phyloP scores from a whole-genome alignment of 2,329 filamentous ascomycete species.

The Colletotrichum spaethianum region DNA sequence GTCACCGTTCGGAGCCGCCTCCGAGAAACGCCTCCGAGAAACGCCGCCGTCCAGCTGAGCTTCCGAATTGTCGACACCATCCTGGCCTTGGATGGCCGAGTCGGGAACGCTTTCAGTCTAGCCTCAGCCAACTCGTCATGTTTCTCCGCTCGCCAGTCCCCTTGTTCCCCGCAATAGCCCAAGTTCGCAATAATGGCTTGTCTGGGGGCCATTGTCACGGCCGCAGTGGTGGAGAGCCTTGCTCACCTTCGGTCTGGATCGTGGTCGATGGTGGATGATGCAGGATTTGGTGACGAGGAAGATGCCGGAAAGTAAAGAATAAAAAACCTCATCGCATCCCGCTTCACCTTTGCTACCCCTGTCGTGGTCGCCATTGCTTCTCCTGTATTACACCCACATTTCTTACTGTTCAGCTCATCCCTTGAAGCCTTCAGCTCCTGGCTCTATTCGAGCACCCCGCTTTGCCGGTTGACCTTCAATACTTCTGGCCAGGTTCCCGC shows the following conservation, averaged over 20 bases:
- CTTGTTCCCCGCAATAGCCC: conserved; percentile 10
- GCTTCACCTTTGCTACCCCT: not conserved
- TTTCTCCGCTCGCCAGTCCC: conserved; percentile 4
- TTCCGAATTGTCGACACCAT: conserved; percentile 3
- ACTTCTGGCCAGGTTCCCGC: not conserved
- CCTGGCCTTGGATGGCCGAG: not conserved
- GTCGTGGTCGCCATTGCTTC: not conserved
- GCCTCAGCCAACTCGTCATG: conserved; percentile 33
- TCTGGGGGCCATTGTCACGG: conserved; percentile 1
- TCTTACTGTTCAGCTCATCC: not conserved
- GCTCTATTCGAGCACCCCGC: not conserved
- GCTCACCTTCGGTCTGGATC: not conserved
- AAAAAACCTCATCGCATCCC: conserved; percentile 26
- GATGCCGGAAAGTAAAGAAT: not conserved
- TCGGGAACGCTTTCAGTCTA: conserved; percentile 27
- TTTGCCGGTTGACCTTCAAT: not conserved
- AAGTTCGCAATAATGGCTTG: conserved; percentile 6
- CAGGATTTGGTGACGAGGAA: not conserved
- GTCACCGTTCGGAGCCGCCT: conserved; percentile 21
- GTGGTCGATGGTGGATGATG: not conserved
- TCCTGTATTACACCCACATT: not conserved
- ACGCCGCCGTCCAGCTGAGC: conserved; percentile 10
- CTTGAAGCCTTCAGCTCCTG: not conserved
- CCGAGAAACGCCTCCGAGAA: conserved; percentile 23
- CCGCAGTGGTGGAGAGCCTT: conserved; percentile 11